A percentile compares a stretch with the other conserved stretches of the same genome.
Evolutionary conservation across 2,329 filamentous ascomycete genomes (phyloP).

Genomic region (Aspergillus latus): DNA sequence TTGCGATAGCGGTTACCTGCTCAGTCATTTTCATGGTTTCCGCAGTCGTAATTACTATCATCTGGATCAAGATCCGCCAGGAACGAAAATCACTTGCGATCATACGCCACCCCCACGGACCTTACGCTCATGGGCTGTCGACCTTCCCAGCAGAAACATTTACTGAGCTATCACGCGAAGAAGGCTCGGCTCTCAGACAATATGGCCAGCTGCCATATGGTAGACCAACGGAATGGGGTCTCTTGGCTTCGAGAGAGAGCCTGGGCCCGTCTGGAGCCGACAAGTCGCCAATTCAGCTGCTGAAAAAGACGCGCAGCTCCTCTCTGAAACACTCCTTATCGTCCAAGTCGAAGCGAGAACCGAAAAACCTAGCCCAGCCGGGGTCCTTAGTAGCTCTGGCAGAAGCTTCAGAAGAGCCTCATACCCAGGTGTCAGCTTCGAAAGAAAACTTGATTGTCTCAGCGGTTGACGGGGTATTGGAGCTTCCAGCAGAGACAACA

Average conservation of each 20-base stretch:
- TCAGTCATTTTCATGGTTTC: slow-evolving; percentile 35
- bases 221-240: slow-evolving; percentile 37
- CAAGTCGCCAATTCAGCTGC: slow-evolving; percentile 24
- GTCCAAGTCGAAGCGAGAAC: slow-evolving; percentile 31
- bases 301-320: slow-evolving; percentile 33
- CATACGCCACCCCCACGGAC: slow-evolving; percentile 25
- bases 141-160: slow-evolving; percentile 30
- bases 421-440: slow-evolving; percentile 20
- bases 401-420: slow-evolving; percentile 28
- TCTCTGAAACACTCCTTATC: slow-evolving; percentile 35
- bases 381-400: slow-evolving; percentile 35
- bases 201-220: slow-evolving; percentile 38
- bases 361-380: slow-evolving; percentile 29
- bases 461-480: slow-evolving; percentile 36
- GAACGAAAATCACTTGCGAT: slow-evolving; percentile 32
- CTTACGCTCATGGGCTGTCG: slow-evolving; percentile 22
- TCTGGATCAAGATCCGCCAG: slow-evolving; percentile 39
- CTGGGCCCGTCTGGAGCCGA: slow-evolving; percentile 23
- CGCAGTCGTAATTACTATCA: slow-evolving; percentile 33
- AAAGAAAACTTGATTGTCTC: slow-evolving; percentile 35
- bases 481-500: slow-evolving; percentile 38
- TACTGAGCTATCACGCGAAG: slow-evolving; percentile 33
- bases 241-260: slow-evolving; percentile 34
- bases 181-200: slow-evolving; percentile 32
- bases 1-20: slow-evolving; percentile 37